Evolutionary conservation across 257 asterid species (phyloP).

Genomic region (Sherardia arvensis): DNA sequence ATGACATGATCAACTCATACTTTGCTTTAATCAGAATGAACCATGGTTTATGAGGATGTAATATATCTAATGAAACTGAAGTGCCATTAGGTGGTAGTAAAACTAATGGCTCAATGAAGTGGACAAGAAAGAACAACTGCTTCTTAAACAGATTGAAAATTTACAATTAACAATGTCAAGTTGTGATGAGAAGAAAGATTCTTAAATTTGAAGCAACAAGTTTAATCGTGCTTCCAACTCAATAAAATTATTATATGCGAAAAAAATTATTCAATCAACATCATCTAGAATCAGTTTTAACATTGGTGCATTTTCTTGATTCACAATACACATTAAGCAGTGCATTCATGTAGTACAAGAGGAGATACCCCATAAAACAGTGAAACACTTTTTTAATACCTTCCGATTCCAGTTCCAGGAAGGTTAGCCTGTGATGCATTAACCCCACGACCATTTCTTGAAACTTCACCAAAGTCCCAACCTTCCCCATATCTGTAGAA

Average conservation of each 20-base stretch:
- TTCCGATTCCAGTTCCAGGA: conserved; percentile 82
- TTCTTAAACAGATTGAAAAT: neutral
- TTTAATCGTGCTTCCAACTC: conserved; percentile 3
- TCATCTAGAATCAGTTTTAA: neutral
- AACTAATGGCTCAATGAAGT: neutral
- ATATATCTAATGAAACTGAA: no score
- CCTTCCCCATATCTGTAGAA: conserved; percentile 92
- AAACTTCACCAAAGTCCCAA: conserved; percentile 97
- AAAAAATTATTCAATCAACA: neutral
- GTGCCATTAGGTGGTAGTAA: neutral
- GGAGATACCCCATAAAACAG: neutral
- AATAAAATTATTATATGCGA: neutral
- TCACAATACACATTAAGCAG: neutral
- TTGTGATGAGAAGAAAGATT: neutral
- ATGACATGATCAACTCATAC: neutral
- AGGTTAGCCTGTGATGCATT: conserved; percentile 88
- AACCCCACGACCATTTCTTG: conserved; percentile 75
- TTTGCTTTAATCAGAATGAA: neutral
- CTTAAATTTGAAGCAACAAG: neutral
- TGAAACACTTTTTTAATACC: conserved; percentile 34
- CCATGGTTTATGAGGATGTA: neutral
- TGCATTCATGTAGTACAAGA: neutral
- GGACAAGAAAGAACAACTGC: neutral
- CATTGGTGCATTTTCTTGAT: neutral
- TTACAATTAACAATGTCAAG: neutral